Percentiles rank a stretch among this genome's conserved stretches.
These are phyloP conservation scores for Sanghuangporus baumii DNA, from an alignment of 1,284 basidiomycete genomes.

Conservation along the genomic window DNA sequence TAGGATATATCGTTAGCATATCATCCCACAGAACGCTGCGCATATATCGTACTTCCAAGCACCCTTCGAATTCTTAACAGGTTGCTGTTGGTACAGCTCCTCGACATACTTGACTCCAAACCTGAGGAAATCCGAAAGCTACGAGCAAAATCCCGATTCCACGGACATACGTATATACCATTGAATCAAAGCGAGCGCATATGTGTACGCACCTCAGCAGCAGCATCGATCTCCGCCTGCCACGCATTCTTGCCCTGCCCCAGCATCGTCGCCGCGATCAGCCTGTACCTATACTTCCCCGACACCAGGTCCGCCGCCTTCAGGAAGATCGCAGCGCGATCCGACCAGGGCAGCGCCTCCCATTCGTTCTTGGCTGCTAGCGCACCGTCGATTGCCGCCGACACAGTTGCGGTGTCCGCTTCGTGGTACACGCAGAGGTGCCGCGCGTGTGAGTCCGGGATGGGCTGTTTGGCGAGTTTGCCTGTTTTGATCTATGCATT, in stretches of 20 bases:
- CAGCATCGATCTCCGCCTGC: constrained; percentile 99
- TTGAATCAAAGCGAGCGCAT: background rate
- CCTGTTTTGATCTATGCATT: constrained; percentile 88
- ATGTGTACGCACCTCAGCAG: constrained; percentile 77
- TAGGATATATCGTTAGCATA: constrained; percentile 1
- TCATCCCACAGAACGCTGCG: constrained; percentile 1
- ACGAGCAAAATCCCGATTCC: constrained; percentile 6
- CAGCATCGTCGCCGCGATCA: constrained; percentile 96
- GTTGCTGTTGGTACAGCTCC: constrained; percentile 90
- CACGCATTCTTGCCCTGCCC: constrained; percentile 99
- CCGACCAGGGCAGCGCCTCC: constrained; percentile 94
- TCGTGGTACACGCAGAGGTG: constrained; percentile 87
- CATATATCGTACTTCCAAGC: constrained; percentile 81
- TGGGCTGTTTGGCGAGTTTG: constrained; percentile 70
- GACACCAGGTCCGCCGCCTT: constrained; percentile 94
- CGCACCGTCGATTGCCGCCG: constrained; percentile 83
- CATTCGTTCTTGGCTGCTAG: constrained; percentile 83
- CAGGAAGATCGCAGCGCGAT: constrained; percentile 95
- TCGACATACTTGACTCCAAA: constrained; percentile 97
- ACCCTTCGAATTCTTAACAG: constrained; percentile 79
- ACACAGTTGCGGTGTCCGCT: constrained; percentile 74
- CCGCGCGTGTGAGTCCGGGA: constrained; percentile 80
- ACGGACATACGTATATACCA: background rate
- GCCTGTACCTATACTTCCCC: constrained; percentile 90
- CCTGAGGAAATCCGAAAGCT: constrained; percentile 92